Percentiles rank a stretch among this genome's conserved stretches.
These are phyloP conservation scores for Backusella morwellensis DNA, from an alignment of 192 early-diverging fungal genomes.

Conservation along the genomic window DNA sequence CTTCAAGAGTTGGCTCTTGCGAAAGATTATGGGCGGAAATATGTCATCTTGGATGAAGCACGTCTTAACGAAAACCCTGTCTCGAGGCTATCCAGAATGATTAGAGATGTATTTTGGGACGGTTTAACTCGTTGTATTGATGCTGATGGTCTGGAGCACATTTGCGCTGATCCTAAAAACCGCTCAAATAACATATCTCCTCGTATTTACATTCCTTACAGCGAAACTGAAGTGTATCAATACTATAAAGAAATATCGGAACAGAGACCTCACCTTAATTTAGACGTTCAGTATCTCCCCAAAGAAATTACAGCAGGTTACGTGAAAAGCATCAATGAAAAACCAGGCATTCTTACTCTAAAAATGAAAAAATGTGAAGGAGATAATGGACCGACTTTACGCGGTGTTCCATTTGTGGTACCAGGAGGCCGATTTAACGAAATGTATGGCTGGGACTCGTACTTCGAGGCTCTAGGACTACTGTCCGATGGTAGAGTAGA, in stretches of 20 bases:
- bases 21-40: conserved; percentile 78
- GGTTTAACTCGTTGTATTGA: conserved; percentile 88
- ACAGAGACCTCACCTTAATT: conserved; percentile 61
- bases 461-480: conserved; percentile 91
- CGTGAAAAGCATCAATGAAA: conserved; percentile 87
- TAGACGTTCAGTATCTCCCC: conserved; percentile 83
- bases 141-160: conserved; percentile 80
- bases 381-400: conserved; percentile 48
- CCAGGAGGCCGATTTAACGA: conserved; percentile 99
- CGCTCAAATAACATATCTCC: conserved; percentile 68
- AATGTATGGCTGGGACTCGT: conserved; percentile 99
- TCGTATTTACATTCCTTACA: conserved; percentile 90
- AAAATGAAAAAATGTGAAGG: conserved; percentile 55
- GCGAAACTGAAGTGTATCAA: conserved; percentile 68
- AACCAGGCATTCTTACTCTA: conserved; percentile 89
- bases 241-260: conserved; percentile 79
- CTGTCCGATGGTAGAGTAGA: conserved; percentile 82
- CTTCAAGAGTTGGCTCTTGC: conserved; percentile 95
- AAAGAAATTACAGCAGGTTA: conserved; percentile 83
- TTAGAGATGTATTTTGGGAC: conserved; percentile 95
- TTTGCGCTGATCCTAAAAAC: conserved; percentile 94
- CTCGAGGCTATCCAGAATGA: conserved; percentile 85
- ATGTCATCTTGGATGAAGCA: conserved; percentile 87
- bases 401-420: conserved; percentile 93
- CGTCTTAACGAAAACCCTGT: conserved; percentile 94